Evolutionary conservation across 352 stramenopile genomes (phyloP).

Genomic region (Paralagenidium karlingii): DNA sequence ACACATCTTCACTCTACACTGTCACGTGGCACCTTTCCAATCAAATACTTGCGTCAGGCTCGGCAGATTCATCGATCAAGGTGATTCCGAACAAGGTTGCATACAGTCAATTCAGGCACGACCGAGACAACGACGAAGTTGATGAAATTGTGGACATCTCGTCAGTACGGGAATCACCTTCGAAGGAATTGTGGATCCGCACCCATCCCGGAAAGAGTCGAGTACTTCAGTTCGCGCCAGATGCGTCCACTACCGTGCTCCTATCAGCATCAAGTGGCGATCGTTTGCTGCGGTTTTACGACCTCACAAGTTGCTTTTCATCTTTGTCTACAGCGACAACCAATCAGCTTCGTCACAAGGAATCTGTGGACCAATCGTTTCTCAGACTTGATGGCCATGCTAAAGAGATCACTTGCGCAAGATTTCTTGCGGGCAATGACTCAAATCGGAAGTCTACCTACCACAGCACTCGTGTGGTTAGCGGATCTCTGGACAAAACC

Average conservation of each 20-base stretch:
- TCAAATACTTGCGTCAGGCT: slow-evolving; percentile 29
- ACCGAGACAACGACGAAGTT: slow-evolving; percentile 1
- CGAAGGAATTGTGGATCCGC: slow-evolving; percentile 15
- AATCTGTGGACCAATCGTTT: slow-evolving; percentile 5
- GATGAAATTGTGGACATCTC: too few species aligned
- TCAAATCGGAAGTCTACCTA: too few species aligned
- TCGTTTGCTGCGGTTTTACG: slow-evolving; percentile 31
- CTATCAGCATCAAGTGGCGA: slow-evolving; percentile 31
- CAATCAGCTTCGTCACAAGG: too few species aligned
- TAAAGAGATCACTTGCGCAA: slow-evolving; percentile 49
- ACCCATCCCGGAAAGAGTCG: slow-evolving; percentile 29
- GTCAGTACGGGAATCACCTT: too few species aligned
- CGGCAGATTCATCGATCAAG: slow-evolving; percentile 48
- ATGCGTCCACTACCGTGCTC: slow-evolving; percentile 11
- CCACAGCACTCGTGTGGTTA: slow-evolving; percentile 11
- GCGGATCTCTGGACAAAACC: slow-evolving; percentile 38
- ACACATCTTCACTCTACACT: slow-evolving; percentile 38
- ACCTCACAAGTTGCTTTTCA: too few species aligned
- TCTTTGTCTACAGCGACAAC: too few species aligned
- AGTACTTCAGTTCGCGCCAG: slow-evolving; percentile 34
- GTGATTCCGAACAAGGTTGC: slow-evolving; percentile 16
- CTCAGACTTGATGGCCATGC: slow-evolving; percentile 42
- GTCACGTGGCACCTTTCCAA: slow-evolving; percentile 18
- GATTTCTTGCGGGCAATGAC: too few species aligned
- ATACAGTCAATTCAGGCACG: background rate